Conservation (phyloP, 2,329 filamentous ascomycete species). For the Pezicula radicicola region DNA sequence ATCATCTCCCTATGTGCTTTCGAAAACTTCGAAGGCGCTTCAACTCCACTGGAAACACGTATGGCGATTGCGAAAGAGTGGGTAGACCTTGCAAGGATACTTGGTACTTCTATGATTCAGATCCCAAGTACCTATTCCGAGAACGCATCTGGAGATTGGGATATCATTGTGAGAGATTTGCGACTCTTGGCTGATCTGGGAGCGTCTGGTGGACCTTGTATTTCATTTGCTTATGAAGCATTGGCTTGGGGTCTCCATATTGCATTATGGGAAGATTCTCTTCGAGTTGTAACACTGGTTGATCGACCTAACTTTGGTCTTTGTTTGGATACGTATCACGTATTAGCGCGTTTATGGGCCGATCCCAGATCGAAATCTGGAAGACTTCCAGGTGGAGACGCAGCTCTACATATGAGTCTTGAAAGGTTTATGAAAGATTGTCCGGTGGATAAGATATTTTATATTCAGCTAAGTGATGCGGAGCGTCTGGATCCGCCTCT, state of each 20-base stretch:
- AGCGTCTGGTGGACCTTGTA: background rate
- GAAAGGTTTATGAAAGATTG: background rate
- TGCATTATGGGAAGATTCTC: background rate
- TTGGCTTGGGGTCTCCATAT: background rate
- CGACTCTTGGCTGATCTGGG: background rate
- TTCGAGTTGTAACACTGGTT: background rate
- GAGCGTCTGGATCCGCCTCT: conserved; percentile 1
- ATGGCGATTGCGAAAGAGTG: background rate
- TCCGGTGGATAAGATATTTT: background rate
- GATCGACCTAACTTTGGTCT: background rate
- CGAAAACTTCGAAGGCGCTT: background rate
- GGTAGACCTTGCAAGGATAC: background rate
- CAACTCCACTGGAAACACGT: background rate
- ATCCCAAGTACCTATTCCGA: background rate
- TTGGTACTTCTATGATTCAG: background rate
- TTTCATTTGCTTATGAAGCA: background rate
- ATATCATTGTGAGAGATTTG: background rate
- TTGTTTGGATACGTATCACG: background rate
- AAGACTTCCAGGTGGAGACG: background rate
- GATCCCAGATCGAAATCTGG: background rate
- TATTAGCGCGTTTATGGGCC: background rate
- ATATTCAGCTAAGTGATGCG: background rate
- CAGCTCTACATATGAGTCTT: background rate
- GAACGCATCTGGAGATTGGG: background rate
- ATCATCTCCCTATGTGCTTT: background rate